These are phyloP conservation scores for Hemisphaericaspora xylanilytica DNA, from an alignment of 1,139 yeast species.

Conservation along the genomic window DNA sequence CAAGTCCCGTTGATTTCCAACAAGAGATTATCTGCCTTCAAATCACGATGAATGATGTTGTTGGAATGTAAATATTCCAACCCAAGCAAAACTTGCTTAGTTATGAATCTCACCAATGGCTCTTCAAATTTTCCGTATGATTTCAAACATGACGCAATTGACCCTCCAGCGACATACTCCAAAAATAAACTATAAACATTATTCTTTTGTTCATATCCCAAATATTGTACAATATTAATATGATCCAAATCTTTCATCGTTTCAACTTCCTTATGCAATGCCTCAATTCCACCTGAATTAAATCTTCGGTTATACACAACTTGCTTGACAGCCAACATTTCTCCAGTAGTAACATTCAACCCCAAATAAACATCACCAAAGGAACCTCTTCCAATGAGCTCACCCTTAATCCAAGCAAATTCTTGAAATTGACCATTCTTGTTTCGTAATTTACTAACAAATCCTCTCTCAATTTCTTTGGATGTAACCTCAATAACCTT, in stretches of 20 bases:
- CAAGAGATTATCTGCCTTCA: conserved; percentile 90
- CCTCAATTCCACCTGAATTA: conserved; percentile 64
- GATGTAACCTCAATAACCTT: conserved; percentile 89
- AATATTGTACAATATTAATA: conserved; percentile 87
- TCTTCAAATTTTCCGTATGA: conserved; percentile 87
- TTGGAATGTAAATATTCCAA: conserved; percentile 79
- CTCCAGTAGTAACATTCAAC: conserved; percentile 93
- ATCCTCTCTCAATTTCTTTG: conserved; percentile 56
- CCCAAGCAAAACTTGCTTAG: conserved; percentile 80
- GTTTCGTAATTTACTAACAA: conserved; percentile 57
- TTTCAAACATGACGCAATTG: conserved; percentile 83
- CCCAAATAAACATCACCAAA: conserved; percentile 96
- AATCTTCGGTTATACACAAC: conserved; percentile 42
- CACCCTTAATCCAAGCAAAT: conserved; percentile 98
- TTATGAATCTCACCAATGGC: conserved; percentile 65
- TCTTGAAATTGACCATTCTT: conserved; percentile 69
- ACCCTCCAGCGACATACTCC: conserved; percentile 98
- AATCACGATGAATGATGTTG: conserved; percentile 90
- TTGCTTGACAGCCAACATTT: conserved; percentile 98
- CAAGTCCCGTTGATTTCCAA: conserved; percentile 92
- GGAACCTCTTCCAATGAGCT: conserved; percentile 92
- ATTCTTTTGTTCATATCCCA: conserved; percentile 82
- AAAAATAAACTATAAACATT: conserved; percentile 79
- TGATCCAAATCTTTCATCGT: conserved; percentile 95
- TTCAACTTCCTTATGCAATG: conserved; percentile 86